Evolutionary conservation across 768 basidiomycete genomes (phyloP).

Genomic region (Serendipita sp.): DNA sequence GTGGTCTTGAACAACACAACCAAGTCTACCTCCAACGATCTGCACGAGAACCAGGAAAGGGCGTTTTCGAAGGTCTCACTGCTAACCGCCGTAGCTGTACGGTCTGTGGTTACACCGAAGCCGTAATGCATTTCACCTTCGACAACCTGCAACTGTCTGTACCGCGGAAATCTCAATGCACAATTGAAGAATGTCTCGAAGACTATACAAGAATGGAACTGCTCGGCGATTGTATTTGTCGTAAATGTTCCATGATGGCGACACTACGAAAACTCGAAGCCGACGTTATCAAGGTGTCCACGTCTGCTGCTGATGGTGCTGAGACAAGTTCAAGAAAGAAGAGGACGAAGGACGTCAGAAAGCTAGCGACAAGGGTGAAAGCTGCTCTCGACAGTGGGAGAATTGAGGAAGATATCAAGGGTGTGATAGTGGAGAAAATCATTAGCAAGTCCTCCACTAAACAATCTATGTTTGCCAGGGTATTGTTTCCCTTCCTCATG

Average conservation of each 20-base stretch:
- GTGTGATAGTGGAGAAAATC: conserved; percentile 63
- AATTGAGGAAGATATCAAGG: conserved; percentile 72
- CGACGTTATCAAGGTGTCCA: conserved; percentile 29
- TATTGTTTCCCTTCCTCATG: conserved; percentile 17
- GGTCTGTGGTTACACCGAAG: conserved; percentile 83
- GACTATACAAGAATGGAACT: conserved; percentile 83
- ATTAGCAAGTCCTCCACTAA: conserved; percentile 63
- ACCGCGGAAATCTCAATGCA: conserved; percentile 44
- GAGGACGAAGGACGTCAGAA: conserved; percentile 52
- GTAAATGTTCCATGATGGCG: conserved; percentile 71
- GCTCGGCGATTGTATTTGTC: conserved; percentile 82
- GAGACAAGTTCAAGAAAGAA: conserved; percentile 60
- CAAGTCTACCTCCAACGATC: conserved; percentile 11
- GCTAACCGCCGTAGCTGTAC: conserved; percentile 81
- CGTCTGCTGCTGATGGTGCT: conserved; percentile 21
- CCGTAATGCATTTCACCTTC: conserved; percentile 81
- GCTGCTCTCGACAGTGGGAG: conserved; percentile 52
- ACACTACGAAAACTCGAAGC: conserved; percentile 61
- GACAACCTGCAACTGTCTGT: conserved; percentile 72
- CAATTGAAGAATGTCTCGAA: conserved; percentile 65
- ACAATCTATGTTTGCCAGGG: conserved; percentile 83
- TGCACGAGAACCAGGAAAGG: conserved; percentile 34
- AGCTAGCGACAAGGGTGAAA: conserved; percentile 43
- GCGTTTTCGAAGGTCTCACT: conserved; percentile 78
- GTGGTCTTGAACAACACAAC: conserved; percentile 27